Evolutionary conservation across 257 asterid species (phyloP).

Genomic region (Eucommia ulmoides): DNA sequence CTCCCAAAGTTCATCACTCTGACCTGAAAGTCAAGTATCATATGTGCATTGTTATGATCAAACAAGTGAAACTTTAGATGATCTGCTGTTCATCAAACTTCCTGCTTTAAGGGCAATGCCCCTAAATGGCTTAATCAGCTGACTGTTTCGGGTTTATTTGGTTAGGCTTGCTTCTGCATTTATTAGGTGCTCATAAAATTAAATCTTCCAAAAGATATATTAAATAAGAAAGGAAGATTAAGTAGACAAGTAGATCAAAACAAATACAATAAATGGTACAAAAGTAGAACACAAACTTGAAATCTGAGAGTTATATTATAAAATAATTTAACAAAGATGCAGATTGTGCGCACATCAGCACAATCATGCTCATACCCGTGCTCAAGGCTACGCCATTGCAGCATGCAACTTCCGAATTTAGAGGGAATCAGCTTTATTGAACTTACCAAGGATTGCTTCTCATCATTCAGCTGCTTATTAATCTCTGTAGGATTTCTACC

Average conservation of each 20-base stretch:
- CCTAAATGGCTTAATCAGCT: no score
- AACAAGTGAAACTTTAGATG: no score
- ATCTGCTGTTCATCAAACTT: no score
- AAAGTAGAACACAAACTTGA: not conserved
- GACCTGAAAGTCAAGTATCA: no score
- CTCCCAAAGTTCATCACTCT: no score
- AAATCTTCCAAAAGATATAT: not conserved
- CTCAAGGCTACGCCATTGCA: not conserved
- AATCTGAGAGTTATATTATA: not conserved
- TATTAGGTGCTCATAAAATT: not conserved
- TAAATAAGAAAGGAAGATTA: not conserved
- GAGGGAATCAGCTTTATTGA: conserved; percentile 1
- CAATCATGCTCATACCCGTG: not conserved
- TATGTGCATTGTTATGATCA: no score
- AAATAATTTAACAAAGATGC: not conserved
- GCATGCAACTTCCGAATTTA: conserved; percentile 1
- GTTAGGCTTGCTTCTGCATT: no score
- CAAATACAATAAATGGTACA: not conserved
- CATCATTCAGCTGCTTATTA: conserved; percentile 85
- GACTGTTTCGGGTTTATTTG: no score
- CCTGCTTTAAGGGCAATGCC: no score
- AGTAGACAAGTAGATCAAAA: not conserved
- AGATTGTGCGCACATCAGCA: not conserved
- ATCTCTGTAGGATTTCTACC: conserved; percentile 60
- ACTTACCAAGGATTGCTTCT: conserved; percentile 86